Evolutionary conservation across 805 yeast species (phyloP), one percentile per base, ranked within the genome.

Genomic region (Saturnispora besseyi): DNA sequence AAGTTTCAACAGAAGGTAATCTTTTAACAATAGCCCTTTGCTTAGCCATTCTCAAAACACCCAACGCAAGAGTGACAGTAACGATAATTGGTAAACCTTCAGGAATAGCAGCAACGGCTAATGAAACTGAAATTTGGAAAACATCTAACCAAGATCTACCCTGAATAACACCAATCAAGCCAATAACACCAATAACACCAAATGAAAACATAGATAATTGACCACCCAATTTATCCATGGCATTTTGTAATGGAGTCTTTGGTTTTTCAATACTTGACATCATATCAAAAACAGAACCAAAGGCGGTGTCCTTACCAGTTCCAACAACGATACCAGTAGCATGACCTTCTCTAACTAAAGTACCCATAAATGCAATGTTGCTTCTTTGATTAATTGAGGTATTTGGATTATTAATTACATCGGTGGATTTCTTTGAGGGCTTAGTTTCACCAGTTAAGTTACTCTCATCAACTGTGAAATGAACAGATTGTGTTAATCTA

Each of bases 31-130:
- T 93, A 3, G 98, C 99, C 60, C 84, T 86, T 58, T 89, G 83
- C 48, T 79, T 81, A 5, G 99, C 97, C 99, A 93, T 93, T 69
- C 98, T 77, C 57, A 93, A 73, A 41, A 93, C 99, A 45, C 99
- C 99, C 22, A 93, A 73, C 0, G 99, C 99, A 55, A 93, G 73
- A 0, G 99, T 93, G 9, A 93, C 99, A 5, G 99, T 91, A 38
- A 93, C 99, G 64, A 93, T 93, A 60, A 93, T 93, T 0, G 99
- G 99, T 57, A 93, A 76, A 49, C 99, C 99, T 68, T 93, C 99
- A 5, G 99, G 99, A 59, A 93, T 93, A 3, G 99, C 99, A 46
- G 99, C 99, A 18, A 93, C 99, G 3, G 99, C 99, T 54, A 93
- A 74, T 1, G 97, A 89, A 9, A 93, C 99, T 1, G 96, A 87